These are phyloP conservation scores for Colletotrichum sp. DNA, from an alignment of 2,329 filamentous ascomycete species.

Conservation along the genomic window DNA sequence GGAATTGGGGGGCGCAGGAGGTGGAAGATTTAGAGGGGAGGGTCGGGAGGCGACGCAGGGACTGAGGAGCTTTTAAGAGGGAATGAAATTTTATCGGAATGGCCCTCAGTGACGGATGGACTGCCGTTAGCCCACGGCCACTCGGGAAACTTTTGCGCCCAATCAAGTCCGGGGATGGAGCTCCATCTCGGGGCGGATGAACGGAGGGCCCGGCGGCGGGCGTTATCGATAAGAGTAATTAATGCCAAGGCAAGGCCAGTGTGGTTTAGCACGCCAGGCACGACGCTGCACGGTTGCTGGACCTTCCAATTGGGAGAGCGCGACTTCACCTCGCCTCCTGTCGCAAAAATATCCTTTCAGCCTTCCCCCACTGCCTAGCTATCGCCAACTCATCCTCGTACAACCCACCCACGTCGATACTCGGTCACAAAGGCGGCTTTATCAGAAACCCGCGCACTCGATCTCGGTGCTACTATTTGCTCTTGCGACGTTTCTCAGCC, in stretches of 20 bases:
- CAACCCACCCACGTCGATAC: not conserved
- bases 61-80: constrained; percentile 1
- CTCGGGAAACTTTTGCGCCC: constrained; percentile 8
- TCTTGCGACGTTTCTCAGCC: not conserved
- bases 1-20: not conserved
- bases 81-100: constrained; percentile 24
- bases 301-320: constrained; percentile 13
- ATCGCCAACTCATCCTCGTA: not conserved
- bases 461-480: not conserved
- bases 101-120: constrained; percentile 18
- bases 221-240: constrained; percentile 19
- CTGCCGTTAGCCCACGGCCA: not conserved
- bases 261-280: not conserved
- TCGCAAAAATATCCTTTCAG: constrained; percentile 21
- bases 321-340: constrained; percentile 4
- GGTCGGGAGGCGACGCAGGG: not conserved
- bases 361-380: constrained; percentile 8
- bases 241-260: not conserved
- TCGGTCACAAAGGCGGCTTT: not conserved
- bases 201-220: not conserved
- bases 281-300: not conserved
- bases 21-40: not conserved
- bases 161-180: not conserved
- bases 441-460: not conserved
- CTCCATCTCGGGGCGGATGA: constrained; percentile 20